Conservation (phyloP, 2,329 filamentous ascomycete species). For the Botrytis aclada region DNA sequence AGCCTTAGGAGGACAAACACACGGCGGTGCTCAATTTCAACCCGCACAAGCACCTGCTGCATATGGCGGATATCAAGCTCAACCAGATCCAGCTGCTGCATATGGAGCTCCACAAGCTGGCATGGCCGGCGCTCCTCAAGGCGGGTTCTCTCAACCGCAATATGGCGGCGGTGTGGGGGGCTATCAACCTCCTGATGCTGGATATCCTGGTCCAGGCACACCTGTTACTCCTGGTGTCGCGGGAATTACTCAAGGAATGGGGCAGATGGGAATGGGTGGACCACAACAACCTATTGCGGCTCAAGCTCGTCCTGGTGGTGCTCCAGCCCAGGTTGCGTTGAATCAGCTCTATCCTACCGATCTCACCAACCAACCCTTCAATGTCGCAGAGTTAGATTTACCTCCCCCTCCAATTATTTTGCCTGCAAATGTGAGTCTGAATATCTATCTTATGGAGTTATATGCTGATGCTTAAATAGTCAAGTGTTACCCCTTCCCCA, state of each 20-base stretch:
- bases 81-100: conserved; percentile 31
- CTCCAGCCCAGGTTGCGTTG: conserved; percentile 54
- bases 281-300: conserved; percentile 35
- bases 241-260: conserved; percentile 80
- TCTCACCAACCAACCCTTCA: conserved; percentile 87
- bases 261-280: conserved; percentile 67
- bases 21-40: conserved; percentile 48
- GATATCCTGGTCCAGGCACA: conserved; percentile 57
- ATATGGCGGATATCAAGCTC: conserved; percentile 38
- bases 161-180: conserved; percentile 40
- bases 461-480: conserved; percentile 53
- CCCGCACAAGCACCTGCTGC: conserved; percentile 40
- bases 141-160: conserved; percentile 35
- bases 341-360: conserved; percentile 94
- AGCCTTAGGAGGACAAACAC: conserved; percentile 62
- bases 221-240: conserved; percentile 48
- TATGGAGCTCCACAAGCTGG: conserved; percentile 36
- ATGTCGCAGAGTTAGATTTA: conserved; percentile 86
- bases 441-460: not conserved
- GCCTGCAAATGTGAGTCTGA: conserved; percentile 78
- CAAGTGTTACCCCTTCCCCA: conserved; percentile 86
- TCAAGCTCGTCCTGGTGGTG: conserved; percentile 47
- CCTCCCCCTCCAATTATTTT: conserved; percentile 88
- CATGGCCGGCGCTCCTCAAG: conserved; percentile 38
- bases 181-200: conserved; percentile 66